Conservation (phyloP, 2,329 filamentous ascomycete species). For the Pseudogymnoascus sp. region DNA sequence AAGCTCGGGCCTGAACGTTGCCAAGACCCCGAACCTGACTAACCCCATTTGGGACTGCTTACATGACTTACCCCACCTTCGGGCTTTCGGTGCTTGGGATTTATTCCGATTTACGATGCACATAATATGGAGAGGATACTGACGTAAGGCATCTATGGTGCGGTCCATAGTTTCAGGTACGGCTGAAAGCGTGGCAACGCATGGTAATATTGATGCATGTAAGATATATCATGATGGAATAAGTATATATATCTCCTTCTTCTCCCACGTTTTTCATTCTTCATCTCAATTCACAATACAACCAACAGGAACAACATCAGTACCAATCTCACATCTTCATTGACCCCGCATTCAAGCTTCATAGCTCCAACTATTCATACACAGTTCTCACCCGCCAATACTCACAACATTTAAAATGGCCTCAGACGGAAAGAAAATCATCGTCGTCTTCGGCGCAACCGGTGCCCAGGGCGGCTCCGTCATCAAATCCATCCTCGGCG, state of each 20-base stretch:
- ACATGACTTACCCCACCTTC: neutral
- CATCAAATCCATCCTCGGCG: slow-evolving; percentile 39
- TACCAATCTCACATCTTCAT: neutral
- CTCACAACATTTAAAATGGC: neutral
- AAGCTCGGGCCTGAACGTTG: neutral
- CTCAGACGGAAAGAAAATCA: slow-evolving; percentile 27
- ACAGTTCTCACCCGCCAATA: neutral
- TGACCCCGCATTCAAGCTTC: neutral
- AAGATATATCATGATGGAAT: neutral
- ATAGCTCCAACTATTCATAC: neutral
- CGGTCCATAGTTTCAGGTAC: neutral
- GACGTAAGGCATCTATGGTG: neutral
- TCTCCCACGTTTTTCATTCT: neutral
- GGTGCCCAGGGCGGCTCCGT: slow-evolving; percentile 45
- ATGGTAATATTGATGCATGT: neutral
- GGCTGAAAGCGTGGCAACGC: neutral
- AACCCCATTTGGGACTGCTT: neutral
- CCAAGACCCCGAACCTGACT: neutral
- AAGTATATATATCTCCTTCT: neutral
- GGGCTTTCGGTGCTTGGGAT: neutral
- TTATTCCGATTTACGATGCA: neutral
- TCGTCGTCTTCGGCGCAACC: slow-evolving; percentile 40
- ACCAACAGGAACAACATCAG: neutral
- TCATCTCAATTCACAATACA: neutral
- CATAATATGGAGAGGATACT: neutral